A percentile compares a stretch with the other conserved stretches of the same genome.
Conservation (phyloP, 441 rosid species). For the Theobroma grandiflorum region DNA sequence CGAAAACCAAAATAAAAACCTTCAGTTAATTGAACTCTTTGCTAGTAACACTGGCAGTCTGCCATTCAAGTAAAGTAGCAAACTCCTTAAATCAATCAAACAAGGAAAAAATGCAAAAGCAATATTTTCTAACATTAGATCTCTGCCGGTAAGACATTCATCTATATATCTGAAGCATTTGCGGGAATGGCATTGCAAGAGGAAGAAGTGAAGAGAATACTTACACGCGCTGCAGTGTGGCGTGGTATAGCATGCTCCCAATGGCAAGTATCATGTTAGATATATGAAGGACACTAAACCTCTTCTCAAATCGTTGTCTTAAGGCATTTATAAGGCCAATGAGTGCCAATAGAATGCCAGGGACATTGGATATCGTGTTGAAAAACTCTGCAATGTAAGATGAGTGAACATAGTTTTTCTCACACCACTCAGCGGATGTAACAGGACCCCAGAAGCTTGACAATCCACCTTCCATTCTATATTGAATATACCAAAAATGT, state of each 20-base stretch:
- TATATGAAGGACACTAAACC: constrained; percentile 88
- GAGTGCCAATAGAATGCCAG: constrained; percentile 80
- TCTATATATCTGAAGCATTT: neutral
- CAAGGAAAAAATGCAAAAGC: neutral
- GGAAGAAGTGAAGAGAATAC: constrained; percentile 33
- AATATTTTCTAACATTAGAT: constrained; percentile 13
- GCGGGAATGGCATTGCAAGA: neutral
- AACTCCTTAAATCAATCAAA: neutral
- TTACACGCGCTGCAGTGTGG: constrained; percentile 80
- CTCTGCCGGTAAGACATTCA: neutral
- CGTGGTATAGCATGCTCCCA: constrained; percentile 92
- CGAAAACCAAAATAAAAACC: neutral
- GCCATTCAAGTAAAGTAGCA: neutral
- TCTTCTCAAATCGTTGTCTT: constrained; percentile 92
- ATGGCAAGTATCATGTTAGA: constrained; percentile 90
- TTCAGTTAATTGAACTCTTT: neutral
- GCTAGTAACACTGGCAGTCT: neutral
- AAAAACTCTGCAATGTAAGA: constrained; percentile 90
- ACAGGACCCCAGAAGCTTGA: constrained; percentile 99
- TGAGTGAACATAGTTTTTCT: constrained; percentile 78
- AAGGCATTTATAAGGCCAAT: constrained; percentile 85
- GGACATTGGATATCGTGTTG: constrained; percentile 84
- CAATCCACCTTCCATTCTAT: constrained; percentile 75
- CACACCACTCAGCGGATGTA: constrained; percentile 90
- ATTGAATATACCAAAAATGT: constrained; percentile 29